Evolutionary conservation across 805 yeast species (phyloP), one percentile per base, ranked within the genome.

Genomic region (Candida xyloterini): DNA sequence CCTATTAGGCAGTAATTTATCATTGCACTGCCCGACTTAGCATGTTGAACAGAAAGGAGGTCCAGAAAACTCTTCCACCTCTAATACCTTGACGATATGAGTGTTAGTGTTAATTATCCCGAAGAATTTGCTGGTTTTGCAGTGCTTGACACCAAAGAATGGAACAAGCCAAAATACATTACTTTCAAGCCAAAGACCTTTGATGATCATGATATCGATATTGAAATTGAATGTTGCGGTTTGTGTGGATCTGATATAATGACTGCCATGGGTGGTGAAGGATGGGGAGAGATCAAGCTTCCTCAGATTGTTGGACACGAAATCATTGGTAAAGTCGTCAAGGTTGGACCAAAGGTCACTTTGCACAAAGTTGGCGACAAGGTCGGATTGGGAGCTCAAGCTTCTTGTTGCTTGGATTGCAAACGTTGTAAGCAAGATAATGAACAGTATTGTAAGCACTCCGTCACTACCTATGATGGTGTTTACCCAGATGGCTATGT

Each of bases 171-270:
- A 44, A 74, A 71, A 53, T 66, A 70, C 47, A 70, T 72, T 35
- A 57, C 70, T 6, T 78, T 60, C 55, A 63, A 65, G 46, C 79
- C 79, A 47, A 78, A 77, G 59, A 43, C 52, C 14, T 65, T 74
- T 35, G 67, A 59, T 13, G 57, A 51, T 48, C 39, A 59, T 15
- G 84, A 79, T 49, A 68, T 79, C 29, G 81, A 76, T 46, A 66
- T 79, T 30, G 42, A 38, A 46, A 66, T 79, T 30, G 78, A 74
- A 48, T 72, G 76, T 43, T 78, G 84, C 60, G 84, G 84, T 52
- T 66, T 81, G 9, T 81, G 89, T 64, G 89, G 86, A 14, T 71
- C 79, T 23, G 87, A 81, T 52, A 55, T 75, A 30, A 73, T 73
- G 60, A 68, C 74, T 20, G 68, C 76, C 30, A 60, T 62, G 40